Evolutionary conservation across 139 green algal species (phyloP), one percentile per base, ranked within the genome.

Genomic region (Picochlorum sp.): DNA sequence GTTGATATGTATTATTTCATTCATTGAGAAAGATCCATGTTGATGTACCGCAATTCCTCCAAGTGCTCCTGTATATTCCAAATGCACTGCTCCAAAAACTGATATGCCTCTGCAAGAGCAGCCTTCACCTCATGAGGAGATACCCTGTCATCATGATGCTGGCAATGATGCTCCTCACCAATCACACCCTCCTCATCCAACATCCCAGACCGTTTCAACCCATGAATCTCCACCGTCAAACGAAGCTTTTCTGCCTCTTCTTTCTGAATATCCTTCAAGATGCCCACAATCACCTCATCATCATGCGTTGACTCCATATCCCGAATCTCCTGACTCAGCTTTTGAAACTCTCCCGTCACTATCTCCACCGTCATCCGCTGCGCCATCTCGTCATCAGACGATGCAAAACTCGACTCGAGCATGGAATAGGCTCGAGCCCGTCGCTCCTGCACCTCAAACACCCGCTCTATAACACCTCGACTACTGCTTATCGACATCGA

Each of bases 201-300:
- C 16, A 54, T n/a, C 47, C 47, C 47, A n/a, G 47, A 54, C n/a
- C 47, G 16, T 54, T 54, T 54, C 47, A 54, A 54, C 15, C 15
- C 15, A 18, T 66, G 61, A 18, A 66, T 23, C 23, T 21, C 30
- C 15, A 59, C 10, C 15, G 61, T 58, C 32, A 66, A 44, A 37
- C 49, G n/a, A 20, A 66, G 21, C 37, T 66, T 66, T 14, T 66
- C 24, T 66, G 32, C 15, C 32, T 66, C 61, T 20, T 20, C 34
- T 6, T 66, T n/a, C 0, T 66, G 61, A 20, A 66, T 38, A 20
- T 8, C 11, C 34, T 44, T 37, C 30, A 66, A 15, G n/a, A 66
- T 44, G n/a, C 15, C 15, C 32, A 32, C 61, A 21, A 66, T 15
- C 15, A 46, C 15, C 26, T 62, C 15, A 28, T 47, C 26, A 6